A percentile compares a stretch with the other conserved stretches of the same genome.
phyloP scores from a whole-genome alignment of 2,329 filamentous ascomycete species.

The Neoscytalidium dimidiatum region DNA sequence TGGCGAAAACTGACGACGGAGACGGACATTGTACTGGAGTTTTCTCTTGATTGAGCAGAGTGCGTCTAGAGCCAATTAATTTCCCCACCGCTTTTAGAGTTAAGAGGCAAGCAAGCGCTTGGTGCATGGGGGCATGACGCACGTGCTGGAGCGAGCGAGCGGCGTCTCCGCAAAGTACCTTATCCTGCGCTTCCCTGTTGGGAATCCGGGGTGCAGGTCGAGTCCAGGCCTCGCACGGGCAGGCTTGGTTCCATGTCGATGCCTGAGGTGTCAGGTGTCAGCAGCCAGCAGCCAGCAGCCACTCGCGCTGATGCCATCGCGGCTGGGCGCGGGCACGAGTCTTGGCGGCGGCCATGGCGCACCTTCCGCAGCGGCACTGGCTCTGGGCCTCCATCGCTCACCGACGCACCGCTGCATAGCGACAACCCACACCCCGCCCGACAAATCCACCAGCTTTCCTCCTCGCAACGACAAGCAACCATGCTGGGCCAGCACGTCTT shows the following conservation, averaged over 20 bases:
- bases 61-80: slow-evolving; percentile 13
- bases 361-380: not conserved
- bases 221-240: not conserved
- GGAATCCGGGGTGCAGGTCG: not conserved
- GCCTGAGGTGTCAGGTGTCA: slow-evolving; percentile 10
- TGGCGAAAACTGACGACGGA: slow-evolving; percentile 4
- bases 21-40: slow-evolving; percentile 12
- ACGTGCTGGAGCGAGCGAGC: not conserved
- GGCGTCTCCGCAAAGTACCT: not conserved
- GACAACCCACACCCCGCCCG: not conserved
- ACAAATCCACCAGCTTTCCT: slow-evolving; percentile 16
- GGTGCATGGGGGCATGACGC: not conserved
- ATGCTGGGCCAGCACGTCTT: slow-evolving; percentile 62
- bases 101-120: not conserved
- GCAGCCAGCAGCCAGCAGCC: no score
- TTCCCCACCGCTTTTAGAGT: not conserved
- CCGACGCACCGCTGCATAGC: slow-evolving; percentile 9
- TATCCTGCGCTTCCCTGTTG: not conserved
- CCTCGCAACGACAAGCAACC: slow-evolving; percentile 19
- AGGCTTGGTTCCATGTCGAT: not conserved
- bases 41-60: not conserved
- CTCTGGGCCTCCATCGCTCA: slow-evolving; percentile 7
- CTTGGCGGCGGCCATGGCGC: slow-evolving; percentile 4
- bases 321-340: not conserved
- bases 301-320: slow-evolving; percentile 2